Base-by-base conservation (phyloP, 1,139 yeast species). In the Sugiyamaella neomexicana region DNA sequence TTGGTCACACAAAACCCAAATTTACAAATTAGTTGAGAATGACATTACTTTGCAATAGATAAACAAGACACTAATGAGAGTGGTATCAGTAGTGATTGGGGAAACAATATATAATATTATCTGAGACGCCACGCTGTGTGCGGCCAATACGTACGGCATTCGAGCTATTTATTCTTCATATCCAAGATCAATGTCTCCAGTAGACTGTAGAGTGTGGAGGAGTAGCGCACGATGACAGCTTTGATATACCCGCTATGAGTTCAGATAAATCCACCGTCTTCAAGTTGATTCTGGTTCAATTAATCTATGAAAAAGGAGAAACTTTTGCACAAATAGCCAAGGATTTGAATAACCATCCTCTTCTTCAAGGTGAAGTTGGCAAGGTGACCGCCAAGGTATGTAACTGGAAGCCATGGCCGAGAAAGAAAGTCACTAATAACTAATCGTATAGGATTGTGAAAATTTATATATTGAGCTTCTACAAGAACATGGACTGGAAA, bases 201-300 rank as follows among this genome's bases (percentile, higher is more conserved):
- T 20, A 3, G 25, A 5, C 25, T 20, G 25, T 20, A 20, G 5
- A 20, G 5, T 20, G n/a, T n/a, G n/a, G n/a, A n/a, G n/a, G n/a
- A n/a, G n/a, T n/a, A n/a, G n/a, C n/a, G 4, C 39, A 36, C 39
- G n/a, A 36, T 36, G 17, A 13, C 15, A 13, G 17, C 13, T 36
- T 36, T 6, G 34, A 29, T 12, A 9, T 29, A 29, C 25, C 7
- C 15, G 40, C 16, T 16, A 46, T 38, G 55, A 37, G 20, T 13
- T 32, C 23, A 27, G 46, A 44, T 5, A 43, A 45, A 43, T 55
- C 55, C 3, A 55, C 61, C 12, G 56, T 70, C 36, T 68, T 67
- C 58, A 64, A 68, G 58, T 67, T 72, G 50, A 58, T 72, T 9
- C 60, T 72, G 40, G 70, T 71, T 1, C 75, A 72, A 58, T 59